Evolutionary conservation across 441 rosid species (phyloP), one percentile per base, ranked within the genome.

Genomic region (Adansonia madagascariensis): DNA sequence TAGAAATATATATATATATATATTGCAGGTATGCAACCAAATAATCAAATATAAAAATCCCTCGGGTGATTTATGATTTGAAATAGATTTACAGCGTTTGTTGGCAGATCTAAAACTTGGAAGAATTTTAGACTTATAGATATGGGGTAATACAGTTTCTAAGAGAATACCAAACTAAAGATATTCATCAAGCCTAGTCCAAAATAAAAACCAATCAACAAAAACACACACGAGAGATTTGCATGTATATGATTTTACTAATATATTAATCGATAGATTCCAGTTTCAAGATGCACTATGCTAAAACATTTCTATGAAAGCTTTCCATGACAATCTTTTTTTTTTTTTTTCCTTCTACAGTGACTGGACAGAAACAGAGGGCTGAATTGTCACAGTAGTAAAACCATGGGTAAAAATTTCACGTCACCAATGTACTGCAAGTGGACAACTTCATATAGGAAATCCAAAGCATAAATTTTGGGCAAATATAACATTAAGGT

Each of bases 401-500:
- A 43, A 68, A 68, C 57, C 57, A 22, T 17, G 52, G 27, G 24
- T 4, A 17, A 8, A 17, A 67, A 18, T 67, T 67, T 67, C 53
- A 67, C 4, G 14, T 17, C 52, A 66, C 52, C 71, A 44, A 66
- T 17, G 71, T 43, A 44, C 22, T 43, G 31, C 71, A 18, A 8
- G n/a, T 43, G 27, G 31, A 66, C 52, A 49, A 47, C 57, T 22
- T 49, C 57, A 66, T n/a, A 75, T 9, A 9, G 6, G 52, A 47
- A 52, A 43, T 24, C 4, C 5, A 2, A 80, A 55, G 52, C 65
- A 68, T 6, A 41, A 27, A 75, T 62, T 61, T 12, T 14, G 39
- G 61, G 27, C 49, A 79, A 31, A 43, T 49, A 57, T 52, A 64
- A 59, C n/a, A 46, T n/a, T 67, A 41, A 70, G 68, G 27, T 53